Evolutionary conservation across 192 early-diverging fungal species (phyloP), one percentile per base, ranked within the genome.

Genomic region (Entomortierella chlamydospora): DNA sequence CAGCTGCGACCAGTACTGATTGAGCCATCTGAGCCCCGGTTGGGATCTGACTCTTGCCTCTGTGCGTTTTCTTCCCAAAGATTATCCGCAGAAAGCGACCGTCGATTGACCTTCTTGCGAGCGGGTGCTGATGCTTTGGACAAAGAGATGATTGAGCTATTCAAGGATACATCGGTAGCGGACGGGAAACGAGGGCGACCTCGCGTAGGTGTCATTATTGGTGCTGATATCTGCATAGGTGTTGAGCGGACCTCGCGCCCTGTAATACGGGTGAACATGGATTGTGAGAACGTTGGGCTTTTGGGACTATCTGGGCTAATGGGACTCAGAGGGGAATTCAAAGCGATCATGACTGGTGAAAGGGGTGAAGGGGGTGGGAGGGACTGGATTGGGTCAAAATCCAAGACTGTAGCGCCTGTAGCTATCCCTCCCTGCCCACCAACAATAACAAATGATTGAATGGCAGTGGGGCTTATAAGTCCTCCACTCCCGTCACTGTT

Each of bases 391-490:
- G 49, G 58, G 2, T 72, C 61, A 13, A 51, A 10, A 17, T 72
- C 70, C 49, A 64, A 64, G 4, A 64, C 33, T 0, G 61, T 64
- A 22, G 55, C 8, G 18, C 61, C 70, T 58, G 70, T 17, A 37
- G 68, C 58, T 17, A 63, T 53, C 22, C 49, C 61, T 2, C 61
- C 61, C 1, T 64, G 54, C 5, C 70, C 70, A 6, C 70, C 70
- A 33, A 72, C 61, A 58, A 72, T 72, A 2, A 72, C 51, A 45
- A 72, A 72, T 15, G 70, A 72, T 4, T 52, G 69, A 11, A 54
- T 9, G 29, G 42, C 15, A 12, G 57, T 28, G 1, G 45, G 51
- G 7, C 58, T 42, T 20, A 17, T 31, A 17, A 26, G 53, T 17
- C 54, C 37, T 5, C 49, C 57, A n/a, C 56, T 57, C 13, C 42